Base-by-base conservation (phyloP, 768 basidiomycete genomes). In the Rhodotorula toruloides region DNA sequence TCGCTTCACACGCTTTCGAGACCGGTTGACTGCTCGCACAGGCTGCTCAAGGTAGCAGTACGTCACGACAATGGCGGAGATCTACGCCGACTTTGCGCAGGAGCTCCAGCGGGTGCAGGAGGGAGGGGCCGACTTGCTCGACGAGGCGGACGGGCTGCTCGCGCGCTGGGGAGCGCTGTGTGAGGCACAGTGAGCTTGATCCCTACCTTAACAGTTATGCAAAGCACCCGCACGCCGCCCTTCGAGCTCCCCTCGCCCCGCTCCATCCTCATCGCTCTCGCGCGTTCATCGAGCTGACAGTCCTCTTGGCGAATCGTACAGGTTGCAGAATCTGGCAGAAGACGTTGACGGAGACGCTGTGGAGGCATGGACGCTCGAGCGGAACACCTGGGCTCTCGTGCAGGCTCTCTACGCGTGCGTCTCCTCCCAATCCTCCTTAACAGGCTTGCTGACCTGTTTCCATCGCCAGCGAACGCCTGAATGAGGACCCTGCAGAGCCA, bases 321-420 rank as follows among this genome's bases (percentile, higher is more conserved):
- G 47, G 27, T 29, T 48, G n/a, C 47, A 48, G 47, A 17, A 27
- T 29, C 31, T 16, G 57, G 43, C 61, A 3, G 31, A 25, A 19
- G 61, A 63, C 25, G 29, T 61, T 16, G 63, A 64, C 50, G 22
- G 36, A 0, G 82, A 84, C 34, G 86, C 87, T 71, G 70, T 86
- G 0, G 86, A 87, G 32, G 79, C 84, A 2, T 77, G 90, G 58
- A 81, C 83, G 16, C 80, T 91, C 76, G 90, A 92, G 75, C 82
- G 84, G 52, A 86, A 87, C 76, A 90, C 90, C 1, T 93, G 90
- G 90, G 83, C 82, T 0, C 81, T 92, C 4, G 76, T 91, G 3
- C 89, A 91, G 75, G 84, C 85, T 5, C 79, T 92, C n/a, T 76
- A 76, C 68, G 36, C 69, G 76, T 52, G 83, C 86, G 82, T 84